Evolutionary conservation across 176 grass and related monocot species (phyloP).

Genomic region (Juncus effusus): DNA sequence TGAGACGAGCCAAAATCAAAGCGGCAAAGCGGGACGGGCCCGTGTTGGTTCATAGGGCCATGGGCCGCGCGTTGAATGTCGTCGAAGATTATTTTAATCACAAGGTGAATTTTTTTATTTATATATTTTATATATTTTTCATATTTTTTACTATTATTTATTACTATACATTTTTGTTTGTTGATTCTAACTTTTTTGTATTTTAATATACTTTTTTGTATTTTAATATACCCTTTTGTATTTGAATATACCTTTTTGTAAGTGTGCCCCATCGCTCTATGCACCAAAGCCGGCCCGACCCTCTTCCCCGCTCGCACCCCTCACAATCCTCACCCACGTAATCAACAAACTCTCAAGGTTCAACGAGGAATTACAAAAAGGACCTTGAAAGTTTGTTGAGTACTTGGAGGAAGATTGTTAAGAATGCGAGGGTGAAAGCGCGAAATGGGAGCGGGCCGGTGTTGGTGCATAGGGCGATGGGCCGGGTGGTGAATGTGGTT

Average conservation of each 20-base stretch:
- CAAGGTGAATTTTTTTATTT: conserved; percentile 52
- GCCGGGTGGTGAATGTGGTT: conserved; percentile 77
- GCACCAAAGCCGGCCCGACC: conserved; percentile 77
- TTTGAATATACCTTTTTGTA: no score
- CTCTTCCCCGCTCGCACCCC: conserved; percentile 70
- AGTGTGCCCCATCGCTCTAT: conserved; percentile 55
- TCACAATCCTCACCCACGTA: conserved; percentile 80
- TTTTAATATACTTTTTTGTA: no score
- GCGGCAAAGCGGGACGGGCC: conserved; percentile 75
- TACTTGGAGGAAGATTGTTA: conserved; percentile 81
- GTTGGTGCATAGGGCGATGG: conserved; percentile 68
- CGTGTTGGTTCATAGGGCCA: conserved; percentile 70
- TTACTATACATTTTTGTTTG: background rate
- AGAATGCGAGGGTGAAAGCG: conserved; percentile 78
- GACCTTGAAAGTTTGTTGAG: conserved; percentile 73
- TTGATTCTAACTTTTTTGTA: no score
- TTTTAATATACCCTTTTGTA: no score
- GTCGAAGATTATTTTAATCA: conserved; percentile 98
- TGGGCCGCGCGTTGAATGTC: conserved; percentile 75
- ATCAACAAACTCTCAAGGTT: conserved; percentile 73
- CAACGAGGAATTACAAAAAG: conserved; percentile 29
- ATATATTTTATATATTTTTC: conserved; percentile 22
- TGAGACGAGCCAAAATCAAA: conserved; percentile 77
- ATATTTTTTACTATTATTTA: conserved; percentile 7
- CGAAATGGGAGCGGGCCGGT: conserved; percentile 74